phyloP scores from a whole-genome alignment of 2,329 filamentous ascomycete genomes.

The Colletotrichum tanaceti region DNA sequence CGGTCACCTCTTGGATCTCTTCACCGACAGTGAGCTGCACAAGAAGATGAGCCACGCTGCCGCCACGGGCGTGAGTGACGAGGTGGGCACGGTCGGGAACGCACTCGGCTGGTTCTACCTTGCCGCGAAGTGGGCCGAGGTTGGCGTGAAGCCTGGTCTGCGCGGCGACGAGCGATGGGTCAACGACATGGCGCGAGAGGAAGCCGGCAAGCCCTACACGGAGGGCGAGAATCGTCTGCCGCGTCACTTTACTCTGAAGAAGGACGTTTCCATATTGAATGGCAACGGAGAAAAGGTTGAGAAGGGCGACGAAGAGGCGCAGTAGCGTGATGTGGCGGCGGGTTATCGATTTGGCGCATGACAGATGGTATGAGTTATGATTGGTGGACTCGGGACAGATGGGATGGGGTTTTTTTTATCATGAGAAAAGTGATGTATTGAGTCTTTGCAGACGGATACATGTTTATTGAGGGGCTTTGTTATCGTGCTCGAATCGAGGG shows the following conservation, averaged over 20 bases:
- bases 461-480: conserved; percentile 9
- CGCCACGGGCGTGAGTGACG: conserved; percentile 76
- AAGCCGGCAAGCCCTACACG: conserved; percentile 69
- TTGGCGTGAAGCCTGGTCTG: conserved; percentile 60
- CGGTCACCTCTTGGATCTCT: conserved; percentile 72
- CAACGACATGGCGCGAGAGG: conserved; percentile 77
- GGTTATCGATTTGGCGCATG: no score
- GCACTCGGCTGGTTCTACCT: conserved; percentile 82
- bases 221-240: conserved; percentile 72
- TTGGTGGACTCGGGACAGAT: neutral
- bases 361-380: neutral
- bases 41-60: conserved; percentile 74
- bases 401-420: neutral
- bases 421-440: neutral
- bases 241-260: conserved; percentile 54
- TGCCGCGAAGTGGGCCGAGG: conserved; percentile 72
- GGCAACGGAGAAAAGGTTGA: conserved; percentile 9
- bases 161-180: conserved; percentile 74
- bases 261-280: conserved; percentile 37
- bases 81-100: conserved; percentile 85
- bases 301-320: neutral
- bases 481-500: neutral
- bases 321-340: neutral
- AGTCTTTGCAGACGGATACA: neutral
- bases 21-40: conserved; percentile 73